Base-by-base conservation (phyloP, 768 basidiomycete species). In the Pholiota molesta region DNA sequence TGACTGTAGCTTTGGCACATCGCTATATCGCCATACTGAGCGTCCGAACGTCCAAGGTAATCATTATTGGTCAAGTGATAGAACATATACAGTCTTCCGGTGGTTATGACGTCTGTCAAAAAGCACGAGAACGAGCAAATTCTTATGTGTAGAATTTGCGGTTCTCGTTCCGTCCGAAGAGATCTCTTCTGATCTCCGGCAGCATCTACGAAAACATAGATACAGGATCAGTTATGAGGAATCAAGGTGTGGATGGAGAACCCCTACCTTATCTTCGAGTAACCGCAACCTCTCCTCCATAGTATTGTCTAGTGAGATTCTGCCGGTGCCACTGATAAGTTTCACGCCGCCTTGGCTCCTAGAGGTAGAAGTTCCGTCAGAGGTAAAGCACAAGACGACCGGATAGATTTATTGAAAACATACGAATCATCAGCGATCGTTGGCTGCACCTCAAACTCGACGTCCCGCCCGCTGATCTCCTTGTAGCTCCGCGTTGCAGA, bases 281-380 rank as follows among this genome's bases (percentile, higher is more conserved):
- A 99, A 74, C 65, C 88, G 83, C 70, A 99, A 76, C 52, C 97
- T 84, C 74, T 98, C 95, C 68, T 97, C 96, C 55, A 99, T 80
- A 2, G 96, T 95, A 72, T 99, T 99, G 76, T 99, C 92, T 23
- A 99, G 83, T 21, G 87, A 90, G 73, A 98, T 98, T 55, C 94
- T 86, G 35, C 83, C 82, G 10, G 82, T 82, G 21, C 89, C 90
- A 56, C 85, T 91, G 14, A 83, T 71, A 17, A 98, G 83, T 69
- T 88, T 88, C 52, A 97, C 78, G 14, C 97, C 97, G 14, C 97
- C 97, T 60, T 95, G 86, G 64, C 93, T 94, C 65, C 57, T 62
- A 52, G 53, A 51, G 21, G 55, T 51, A n/a, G 35, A 35, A 35
- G 39, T 6, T 10, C 23, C 10, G 47, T 17, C 42, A 39, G 13